phyloP scores from a whole-genome alignment of 805 yeast species.

The Candida quercuum region DNA sequence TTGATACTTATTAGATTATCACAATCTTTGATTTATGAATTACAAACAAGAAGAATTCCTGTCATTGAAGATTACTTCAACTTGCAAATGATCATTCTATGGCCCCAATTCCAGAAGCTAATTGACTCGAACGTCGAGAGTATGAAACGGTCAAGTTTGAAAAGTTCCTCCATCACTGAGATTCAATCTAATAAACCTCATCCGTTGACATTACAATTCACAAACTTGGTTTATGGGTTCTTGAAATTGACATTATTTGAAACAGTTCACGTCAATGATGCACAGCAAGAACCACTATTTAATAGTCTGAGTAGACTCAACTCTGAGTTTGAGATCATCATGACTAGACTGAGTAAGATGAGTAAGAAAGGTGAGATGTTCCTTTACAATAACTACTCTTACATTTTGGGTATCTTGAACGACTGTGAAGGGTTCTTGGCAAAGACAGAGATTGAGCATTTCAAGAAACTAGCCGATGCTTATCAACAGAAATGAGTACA shows the following conservation, averaged over 20 bases:
- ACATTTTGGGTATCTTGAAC: slow-evolving; percentile 20
- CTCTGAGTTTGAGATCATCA: slow-evolving; percentile 71
- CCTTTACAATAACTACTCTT: slow-evolving; percentile 49
- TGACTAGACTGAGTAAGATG: slow-evolving; percentile 62
- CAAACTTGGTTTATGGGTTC: slow-evolving; percentile 65
- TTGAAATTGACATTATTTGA: slow-evolving; percentile 46
- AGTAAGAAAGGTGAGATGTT: slow-evolving; percentile 59
- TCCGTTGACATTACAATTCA: slow-evolving; percentile 73
- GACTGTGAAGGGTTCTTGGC: slow-evolving; percentile 40
- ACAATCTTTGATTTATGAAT: slow-evolving; percentile 56
- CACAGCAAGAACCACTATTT: slow-evolving; percentile 61
- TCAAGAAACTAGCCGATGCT: slow-evolving; percentile 39
- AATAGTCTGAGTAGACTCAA: slow-evolving; percentile 64
- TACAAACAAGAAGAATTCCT: slow-evolving; percentile 68
- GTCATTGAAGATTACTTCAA: slow-evolving; percentile 67
- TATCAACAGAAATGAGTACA: slow-evolving; percentile 11
- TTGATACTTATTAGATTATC: slow-evolving; percentile 68
- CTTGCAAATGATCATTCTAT: slow-evolving; percentile 57
- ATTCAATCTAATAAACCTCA: slow-evolving; percentile 41
- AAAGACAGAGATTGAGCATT: slow-evolving; percentile 37
- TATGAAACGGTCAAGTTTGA: slow-evolving; percentile 42
- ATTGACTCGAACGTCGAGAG: slow-evolving; percentile 76
- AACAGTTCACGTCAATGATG: slow-evolving; percentile 16
- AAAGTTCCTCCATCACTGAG: slow-evolving; percentile 24
- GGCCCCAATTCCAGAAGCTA: slow-evolving; percentile 82